Evolutionary conservation across 2,329 filamentous ascomycete genomes (phyloP).

Genomic region (Monilinia fructicola): DNA sequence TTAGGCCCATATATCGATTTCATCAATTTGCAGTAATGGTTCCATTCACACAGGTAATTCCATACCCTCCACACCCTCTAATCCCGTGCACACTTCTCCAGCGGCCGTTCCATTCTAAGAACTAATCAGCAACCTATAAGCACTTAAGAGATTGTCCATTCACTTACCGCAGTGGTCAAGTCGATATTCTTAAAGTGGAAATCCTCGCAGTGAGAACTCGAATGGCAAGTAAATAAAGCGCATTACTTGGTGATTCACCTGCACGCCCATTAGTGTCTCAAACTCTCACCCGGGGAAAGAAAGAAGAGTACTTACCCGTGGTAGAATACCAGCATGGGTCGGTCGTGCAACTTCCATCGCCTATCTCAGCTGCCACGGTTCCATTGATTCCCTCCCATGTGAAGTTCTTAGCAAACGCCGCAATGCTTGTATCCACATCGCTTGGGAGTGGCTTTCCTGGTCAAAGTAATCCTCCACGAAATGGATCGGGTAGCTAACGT

Average conservation of each 20-base stretch:
- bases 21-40: constrained; percentile 11
- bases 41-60: constrained; percentile 4
- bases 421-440: not conserved
- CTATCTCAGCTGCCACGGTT: not conserved
- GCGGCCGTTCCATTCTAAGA: not conserved
- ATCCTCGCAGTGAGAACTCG: constrained; percentile 16
- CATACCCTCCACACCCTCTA: constrained; percentile 9
- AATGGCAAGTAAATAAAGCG: constrained; percentile 14
- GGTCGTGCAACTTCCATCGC: constrained; percentile 14
- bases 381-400: constrained; percentile 2
- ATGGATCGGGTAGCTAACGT: constrained; percentile 18
- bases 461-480: constrained; percentile 19
- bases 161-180: constrained; percentile 9
- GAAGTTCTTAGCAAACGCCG: constrained; percentile 9
- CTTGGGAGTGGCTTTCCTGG: constrained; percentile 1
- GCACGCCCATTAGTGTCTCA: not conserved
- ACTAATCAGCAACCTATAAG: not conserved
- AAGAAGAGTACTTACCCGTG: constrained; percentile 1
- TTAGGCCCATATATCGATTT: not conserved
- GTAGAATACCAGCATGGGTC: constrained; percentile 18
- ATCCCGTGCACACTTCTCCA: constrained; percentile 10
- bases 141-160: not conserved
- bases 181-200: constrained; percentile 11
- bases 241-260: constrained; percentile 19
- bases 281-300: not conserved